Percentiles rank a stretch among this genome's conserved stretches.
These are phyloP conservation scores for Glycyrrhiza uralensis DNA, from an alignment of 306 rosid species.

Conservation along the genomic window DNA sequence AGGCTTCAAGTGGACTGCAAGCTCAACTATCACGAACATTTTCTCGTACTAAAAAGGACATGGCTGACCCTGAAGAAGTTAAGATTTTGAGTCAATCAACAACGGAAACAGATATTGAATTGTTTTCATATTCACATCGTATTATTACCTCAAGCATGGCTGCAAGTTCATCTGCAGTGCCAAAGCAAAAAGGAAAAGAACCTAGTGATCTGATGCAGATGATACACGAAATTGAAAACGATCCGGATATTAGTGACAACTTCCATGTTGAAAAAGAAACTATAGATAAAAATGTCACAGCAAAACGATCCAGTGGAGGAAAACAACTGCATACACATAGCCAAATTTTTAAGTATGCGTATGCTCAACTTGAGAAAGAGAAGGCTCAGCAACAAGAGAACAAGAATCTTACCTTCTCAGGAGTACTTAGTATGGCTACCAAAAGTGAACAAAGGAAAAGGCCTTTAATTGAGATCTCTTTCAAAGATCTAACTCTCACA, in stretches of 20 bases:
- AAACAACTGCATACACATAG: constrained; percentile 56
- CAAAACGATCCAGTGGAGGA: constrained; percentile 44
- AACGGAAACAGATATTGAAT: constrained; percentile 40
- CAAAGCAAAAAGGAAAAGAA: constrained; percentile 42
- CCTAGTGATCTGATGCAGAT: constrained; percentile 44
- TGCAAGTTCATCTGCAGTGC: constrained; percentile 34
- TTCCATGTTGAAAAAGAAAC: constrained; percentile 33
- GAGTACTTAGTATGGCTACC: constrained; percentile 77
- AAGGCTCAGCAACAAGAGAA: constrained; percentile 81
- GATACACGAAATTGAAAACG: constrained; percentile 61
- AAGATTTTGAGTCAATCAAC: constrained; percentile 48
- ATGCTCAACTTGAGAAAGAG: constrained; percentile 89
- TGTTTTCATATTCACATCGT: constrained; percentile 23
- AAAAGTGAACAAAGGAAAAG: constrained; percentile 52
- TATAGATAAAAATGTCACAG: constrained; percentile 25
- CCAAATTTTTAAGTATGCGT: constrained; percentile 84
- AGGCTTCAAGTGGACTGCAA: constrained; percentile 76
- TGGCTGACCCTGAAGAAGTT: constrained; percentile 40
- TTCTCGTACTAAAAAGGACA: constrained; percentile 54
- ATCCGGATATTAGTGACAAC: constrained; percentile 43
- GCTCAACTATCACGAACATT: constrained; percentile 76
- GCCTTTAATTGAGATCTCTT: constrained; percentile 85
- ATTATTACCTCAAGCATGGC: constrained; percentile 36
- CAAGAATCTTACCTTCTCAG: constrained; percentile 77
- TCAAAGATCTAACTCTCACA: constrained; percentile 78